Conservation (phyloP, 2,329 filamentous ascomycete genomes). For the Sporothrix brunneoviolacea region DNA sequence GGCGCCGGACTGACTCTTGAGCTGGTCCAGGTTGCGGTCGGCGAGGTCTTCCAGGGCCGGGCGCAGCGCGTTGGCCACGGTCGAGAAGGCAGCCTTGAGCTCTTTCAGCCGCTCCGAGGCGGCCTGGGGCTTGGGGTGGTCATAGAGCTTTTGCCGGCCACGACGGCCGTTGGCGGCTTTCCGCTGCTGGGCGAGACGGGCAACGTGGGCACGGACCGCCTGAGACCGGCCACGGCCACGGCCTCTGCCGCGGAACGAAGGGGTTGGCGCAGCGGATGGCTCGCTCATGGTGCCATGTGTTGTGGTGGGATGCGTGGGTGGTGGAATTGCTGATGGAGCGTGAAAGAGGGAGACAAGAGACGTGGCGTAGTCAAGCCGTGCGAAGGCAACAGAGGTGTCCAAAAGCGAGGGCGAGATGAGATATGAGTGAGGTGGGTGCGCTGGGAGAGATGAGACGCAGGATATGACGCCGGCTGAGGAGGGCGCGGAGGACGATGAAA, state of each 20-base stretch:
- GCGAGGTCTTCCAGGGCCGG: conserved; percentile 60
- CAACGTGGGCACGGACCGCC: conserved; percentile 19
- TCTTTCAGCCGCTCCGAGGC: conserved; percentile 59
- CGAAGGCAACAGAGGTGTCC: too few relatives aligned
- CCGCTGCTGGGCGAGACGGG: conserved; percentile 24
- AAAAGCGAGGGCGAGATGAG: too few relatives aligned
- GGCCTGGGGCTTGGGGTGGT: conserved; percentile 48
- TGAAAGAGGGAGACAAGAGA: background rate
- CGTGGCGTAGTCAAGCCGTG: background rate
- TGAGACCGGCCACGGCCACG: conserved; percentile 32
- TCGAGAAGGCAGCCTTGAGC: conserved; percentile 58
- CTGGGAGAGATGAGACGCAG: too few relatives aligned
- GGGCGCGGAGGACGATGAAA: too few relatives aligned
- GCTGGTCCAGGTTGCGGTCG: conserved; percentile 49
- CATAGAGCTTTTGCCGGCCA: conserved; percentile 50
- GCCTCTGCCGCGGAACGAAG: conserved; percentile 20
- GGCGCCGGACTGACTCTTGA: conserved; percentile 47
- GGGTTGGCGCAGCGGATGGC: conserved; percentile 8
- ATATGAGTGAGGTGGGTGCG: too few relatives aligned
- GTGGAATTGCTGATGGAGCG: too few relatives aligned
- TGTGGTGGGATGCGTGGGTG: background rate
- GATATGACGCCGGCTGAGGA: too few relatives aligned
- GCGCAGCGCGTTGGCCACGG: conserved; percentile 56
- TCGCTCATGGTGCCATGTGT: conserved; percentile 22
- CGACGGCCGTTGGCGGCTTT: conserved; percentile 36